A percentile compares a stretch with the other conserved stretches of the same genome.
These are phyloP conservation scores for Penicillium taxi DNA, from an alignment of 495 filamentous ascomycete genomes.

Conservation along the genomic window DNA sequence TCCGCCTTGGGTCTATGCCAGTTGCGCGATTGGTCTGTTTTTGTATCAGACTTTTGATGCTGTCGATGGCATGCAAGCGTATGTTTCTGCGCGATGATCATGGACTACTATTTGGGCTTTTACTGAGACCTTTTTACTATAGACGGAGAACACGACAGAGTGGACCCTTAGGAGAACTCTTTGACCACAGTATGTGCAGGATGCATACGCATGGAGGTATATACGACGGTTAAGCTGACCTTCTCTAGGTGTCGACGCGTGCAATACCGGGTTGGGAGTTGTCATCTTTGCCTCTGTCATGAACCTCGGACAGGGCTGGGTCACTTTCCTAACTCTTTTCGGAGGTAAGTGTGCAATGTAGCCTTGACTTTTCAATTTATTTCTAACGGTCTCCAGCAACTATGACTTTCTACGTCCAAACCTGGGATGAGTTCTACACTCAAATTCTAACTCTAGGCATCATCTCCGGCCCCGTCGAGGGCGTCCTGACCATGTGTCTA, in stretches of 20 bases:
- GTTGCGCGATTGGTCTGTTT: slow-evolving; percentile 83
- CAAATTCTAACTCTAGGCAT: slow-evolving; percentile 88
- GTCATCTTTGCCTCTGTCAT: slow-evolving; percentile 84
- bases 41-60: slow-evolving; percentile 98
- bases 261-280: slow-evolving; percentile 90
- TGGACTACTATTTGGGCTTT: background rate
- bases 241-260: slow-evolving; percentile 69
- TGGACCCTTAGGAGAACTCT: slow-evolving; percentile 89
- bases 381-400: slow-evolving; percentile 44
- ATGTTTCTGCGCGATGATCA: slow-evolving; percentile 28
- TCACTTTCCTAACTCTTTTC: slow-evolving; percentile 76
- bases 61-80: slow-evolving; percentile 90
- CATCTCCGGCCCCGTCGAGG: slow-evolving; percentile 92
- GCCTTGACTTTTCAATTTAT: background rate
- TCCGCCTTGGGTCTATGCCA: slow-evolving; percentile 87
- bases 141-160: slow-evolving; percentile 81
- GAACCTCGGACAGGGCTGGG: slow-evolving; percentile 90
- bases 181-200: slow-evolving; percentile 73
- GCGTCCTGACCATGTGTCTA: slow-evolving; percentile 71
- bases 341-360: slow-evolving; percentile 49
- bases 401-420: slow-evolving; percentile 94
- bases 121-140: slow-evolving; percentile 28
- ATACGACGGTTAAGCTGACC: background rate
- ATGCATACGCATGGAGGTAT: background rate
- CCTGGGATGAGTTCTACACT: slow-evolving; percentile 99